Conservation (phyloP, 2,329 filamentous ascomycete genomes). For the Hirsutella minnesotensis region DNA sequence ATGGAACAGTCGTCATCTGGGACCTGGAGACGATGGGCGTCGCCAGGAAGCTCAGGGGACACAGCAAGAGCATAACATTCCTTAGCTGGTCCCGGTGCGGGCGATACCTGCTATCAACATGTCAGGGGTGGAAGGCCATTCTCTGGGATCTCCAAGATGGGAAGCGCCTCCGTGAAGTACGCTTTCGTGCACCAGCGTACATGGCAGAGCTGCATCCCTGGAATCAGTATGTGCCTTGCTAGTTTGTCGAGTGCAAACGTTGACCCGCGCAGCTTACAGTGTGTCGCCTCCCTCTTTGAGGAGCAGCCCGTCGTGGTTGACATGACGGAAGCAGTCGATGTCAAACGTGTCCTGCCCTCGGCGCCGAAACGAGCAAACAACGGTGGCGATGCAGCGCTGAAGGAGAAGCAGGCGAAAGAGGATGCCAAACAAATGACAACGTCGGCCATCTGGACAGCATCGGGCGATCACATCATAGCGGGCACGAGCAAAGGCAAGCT, state of each 20-base stretch:
- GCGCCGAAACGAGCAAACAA: conserved; percentile 63
- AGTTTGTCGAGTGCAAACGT: neutral
- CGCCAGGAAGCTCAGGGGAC: conserved; percentile 83
- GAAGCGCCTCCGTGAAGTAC: conserved; percentile 67
- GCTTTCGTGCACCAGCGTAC: conserved; percentile 88
- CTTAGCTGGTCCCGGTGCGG: conserved; percentile 92
- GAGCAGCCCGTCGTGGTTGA: conserved; percentile 85
- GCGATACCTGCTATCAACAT: conserved; percentile 80
- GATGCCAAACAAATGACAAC: conserved; percentile 94
- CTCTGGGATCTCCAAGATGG: conserved; percentile 77
- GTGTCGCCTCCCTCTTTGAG: conserved; percentile 88
- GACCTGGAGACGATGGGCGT: conserved; percentile 97
- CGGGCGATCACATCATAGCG: conserved; percentile 78
- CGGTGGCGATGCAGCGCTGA: conserved; percentile 56
- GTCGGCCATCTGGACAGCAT: conserved; percentile 75
- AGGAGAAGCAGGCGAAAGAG: conserved; percentile 79
- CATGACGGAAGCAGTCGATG: conserved; percentile 53
- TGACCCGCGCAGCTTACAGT: conserved; percentile 51
- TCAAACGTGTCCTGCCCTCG: conserved; percentile 70
- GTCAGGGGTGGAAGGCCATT: conserved; percentile 92
- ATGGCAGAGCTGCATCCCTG: conserved; percentile 90
- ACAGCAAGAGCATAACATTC: conserved; percentile 87
- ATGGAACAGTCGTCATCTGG: conserved; percentile 92
- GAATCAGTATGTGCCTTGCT: conserved; percentile 52
- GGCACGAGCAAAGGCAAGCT: conserved; percentile 94